A percentile compares a stretch with the other conserved stretches of the same genome.
Evolutionary conservation across 768 basidiomycete species (phyloP).

Genomic region (Tubosaeta sp.): DNA sequence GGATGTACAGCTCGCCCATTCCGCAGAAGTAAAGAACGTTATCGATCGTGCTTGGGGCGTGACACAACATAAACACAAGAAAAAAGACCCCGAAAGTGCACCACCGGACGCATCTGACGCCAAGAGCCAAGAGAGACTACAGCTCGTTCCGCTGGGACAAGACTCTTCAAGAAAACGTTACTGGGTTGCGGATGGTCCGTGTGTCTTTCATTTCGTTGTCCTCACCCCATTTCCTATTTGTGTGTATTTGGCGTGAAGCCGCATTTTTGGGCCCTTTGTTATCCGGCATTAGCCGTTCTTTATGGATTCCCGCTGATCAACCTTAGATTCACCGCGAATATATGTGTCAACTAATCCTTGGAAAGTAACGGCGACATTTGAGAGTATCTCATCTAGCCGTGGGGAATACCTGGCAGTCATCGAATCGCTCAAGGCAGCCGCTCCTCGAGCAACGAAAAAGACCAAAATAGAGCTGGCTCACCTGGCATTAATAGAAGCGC

Average conservation of each 20-base stretch:
- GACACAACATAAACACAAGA: slow-evolving; percentile 80
- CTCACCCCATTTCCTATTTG: slow-evolving; percentile 52
- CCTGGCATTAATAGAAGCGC: slow-evolving; percentile 50
- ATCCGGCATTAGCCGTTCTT: slow-evolving; percentile 35
- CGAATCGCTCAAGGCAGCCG: slow-evolving; percentile 51
- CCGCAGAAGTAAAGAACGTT: slow-evolving; percentile 58
- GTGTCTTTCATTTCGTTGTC: slow-evolving; percentile 36
- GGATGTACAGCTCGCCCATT: slow-evolving; percentile 75
- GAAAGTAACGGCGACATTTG: slow-evolving; percentile 80
- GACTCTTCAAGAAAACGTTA: slow-evolving; percentile 73
- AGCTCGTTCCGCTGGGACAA: slow-evolving; percentile 71
- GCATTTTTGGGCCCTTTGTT: slow-evolving; percentile 41
- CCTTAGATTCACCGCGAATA: slow-evolving; percentile 77
- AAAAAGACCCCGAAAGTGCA: slow-evolving; percentile 55
- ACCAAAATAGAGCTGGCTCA: slow-evolving; percentile 61
- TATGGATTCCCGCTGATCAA: slow-evolving; percentile 31
- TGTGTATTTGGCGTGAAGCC: slow-evolving; percentile 60
- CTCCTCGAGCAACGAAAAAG: slow-evolving; percentile 46
- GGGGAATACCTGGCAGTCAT: slow-evolving; percentile 69
- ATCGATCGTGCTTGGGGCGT: slow-evolving; percentile 89
- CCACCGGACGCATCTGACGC: slow-evolving; percentile 58
- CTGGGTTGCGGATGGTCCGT: slow-evolving; percentile 89
- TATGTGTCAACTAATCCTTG: slow-evolving; percentile 87
- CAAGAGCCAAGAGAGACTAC: slow-evolving; percentile 61
- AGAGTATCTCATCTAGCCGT: slow-evolving; percentile 63